Conservation (phyloP, 148 eudicot species). For the Beta vulgaris region DNA sequence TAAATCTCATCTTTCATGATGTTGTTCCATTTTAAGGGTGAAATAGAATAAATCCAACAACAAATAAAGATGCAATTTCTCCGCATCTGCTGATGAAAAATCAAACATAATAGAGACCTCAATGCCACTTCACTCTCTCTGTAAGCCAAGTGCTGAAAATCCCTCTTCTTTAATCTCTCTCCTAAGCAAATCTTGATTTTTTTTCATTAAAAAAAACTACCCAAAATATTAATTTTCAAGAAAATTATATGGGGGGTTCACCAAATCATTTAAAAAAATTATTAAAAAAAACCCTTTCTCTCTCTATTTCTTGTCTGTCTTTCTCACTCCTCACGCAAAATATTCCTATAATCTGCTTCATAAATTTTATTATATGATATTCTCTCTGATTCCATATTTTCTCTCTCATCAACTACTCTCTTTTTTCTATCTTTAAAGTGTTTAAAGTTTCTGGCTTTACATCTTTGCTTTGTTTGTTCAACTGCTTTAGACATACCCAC, state of each 20-base stretch:
- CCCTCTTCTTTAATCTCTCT: not conserved
- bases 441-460: conserved; percentile 1
- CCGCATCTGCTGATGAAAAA: not conserved
- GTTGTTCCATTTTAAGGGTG: conserved; percentile 2
- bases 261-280: not conserved
- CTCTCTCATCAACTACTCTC: conserved; percentile 18
- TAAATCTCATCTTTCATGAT: not conserved
- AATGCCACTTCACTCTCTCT: not conserved
- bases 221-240: not conserved
- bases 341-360: conserved; percentile 11
- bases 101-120: not conserved
- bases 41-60: not conserved
- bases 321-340: conserved; percentile 21
- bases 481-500: conserved; percentile 26
- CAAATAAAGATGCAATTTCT: not conserved
- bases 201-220: not conserved
- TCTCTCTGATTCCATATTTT: conserved; percentile 15
- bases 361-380: not conserved
- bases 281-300: not conserved
- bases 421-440: not conserved
- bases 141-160: conserved; percentile 6
- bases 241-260: not conserved
- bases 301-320: not conserved
- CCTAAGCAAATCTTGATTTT: not conserved
- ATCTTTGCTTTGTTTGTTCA: conserved; percentile 29